Conservation (phyloP, 73 alveolate genomes). For the Paramecium sonneborni region DNA sequence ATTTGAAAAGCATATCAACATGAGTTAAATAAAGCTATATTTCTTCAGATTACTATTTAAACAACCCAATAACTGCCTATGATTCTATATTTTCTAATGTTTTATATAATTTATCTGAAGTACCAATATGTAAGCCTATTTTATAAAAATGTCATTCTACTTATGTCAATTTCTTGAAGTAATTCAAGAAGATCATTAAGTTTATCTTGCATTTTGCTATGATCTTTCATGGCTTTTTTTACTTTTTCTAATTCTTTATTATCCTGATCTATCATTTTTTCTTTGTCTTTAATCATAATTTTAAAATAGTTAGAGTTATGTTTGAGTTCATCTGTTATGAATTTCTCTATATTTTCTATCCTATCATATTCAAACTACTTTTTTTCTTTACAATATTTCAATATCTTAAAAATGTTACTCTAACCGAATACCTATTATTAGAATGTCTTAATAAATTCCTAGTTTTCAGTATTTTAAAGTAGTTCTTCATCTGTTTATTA, state of each 20-base stretch:
- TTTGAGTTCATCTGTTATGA: not conserved
- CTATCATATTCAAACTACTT: not conserved
- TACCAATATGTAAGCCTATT: not conserved
- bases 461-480: not conserved
- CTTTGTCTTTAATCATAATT: conserved; percentile 46
- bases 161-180: not conserved
- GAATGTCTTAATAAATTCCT: not conserved
- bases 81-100: conserved; percentile 22
- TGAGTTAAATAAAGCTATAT: not conserved
- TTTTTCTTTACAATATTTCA: not conserved
- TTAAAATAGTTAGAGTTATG: not conserved
- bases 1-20: not conserved
- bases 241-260: conserved; percentile 41
- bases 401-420: not conserved
- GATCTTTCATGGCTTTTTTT: not conserved
- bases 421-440: not conserved
- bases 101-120: conserved; percentile 16
- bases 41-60: conserved; percentile 30
- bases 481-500: conserved; percentile 25
- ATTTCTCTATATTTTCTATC: not conserved
- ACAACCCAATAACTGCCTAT: conserved; percentile 42
- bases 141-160: not conserved
- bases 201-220: not conserved
- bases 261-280: conserved; percentile 49
- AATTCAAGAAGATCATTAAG: not conserved